Percentiles rank a stretch among this genome's conserved stretches.
Conservation (phyloP, 257 asterid genomes). For the Salvia hispanica region DNA sequence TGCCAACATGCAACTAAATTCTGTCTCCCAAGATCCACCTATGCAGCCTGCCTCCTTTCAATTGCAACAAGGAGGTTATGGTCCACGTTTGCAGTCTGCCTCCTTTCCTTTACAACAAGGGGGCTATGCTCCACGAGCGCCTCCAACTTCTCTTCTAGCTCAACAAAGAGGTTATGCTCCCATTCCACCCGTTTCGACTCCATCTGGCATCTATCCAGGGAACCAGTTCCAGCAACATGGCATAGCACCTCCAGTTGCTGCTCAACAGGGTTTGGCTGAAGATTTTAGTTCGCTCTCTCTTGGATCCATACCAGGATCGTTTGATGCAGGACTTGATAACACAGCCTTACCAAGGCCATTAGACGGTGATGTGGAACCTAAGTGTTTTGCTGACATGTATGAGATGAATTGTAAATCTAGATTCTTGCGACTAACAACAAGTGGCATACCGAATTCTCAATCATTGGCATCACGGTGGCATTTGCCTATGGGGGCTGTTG, state of each 20-base stretch:
- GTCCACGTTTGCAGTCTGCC: slow-evolving; percentile 46
- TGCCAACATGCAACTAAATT: slow-evolving; percentile 53
- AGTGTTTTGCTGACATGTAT: slow-evolving; percentile 57
- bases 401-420: slow-evolving; percentile 79
- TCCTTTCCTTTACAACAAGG: slow-evolving; percentile 54
- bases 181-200: slow-evolving; percentile 50
- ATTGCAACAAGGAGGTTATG: slow-evolving; percentile 63
- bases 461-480: slow-evolving; percentile 87
- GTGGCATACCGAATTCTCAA: slow-evolving; percentile 76
- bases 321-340: slow-evolving; percentile 72
- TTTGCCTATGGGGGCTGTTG: slow-evolving; percentile 87
- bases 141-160: slow-evolving; percentile 44
- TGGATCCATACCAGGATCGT: slow-evolving; percentile 85
- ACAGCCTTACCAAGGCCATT: slow-evolving; percentile 86
- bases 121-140: slow-evolving; percentile 60
- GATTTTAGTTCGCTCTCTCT: slow-evolving; percentile 80
- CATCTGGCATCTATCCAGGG: slow-evolving; percentile 47
- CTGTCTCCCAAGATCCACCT: slow-evolving; percentile 55
- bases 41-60: slow-evolving; percentile 50
- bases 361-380: slow-evolving; percentile 77
- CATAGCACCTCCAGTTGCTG: slow-evolving; percentile 38
- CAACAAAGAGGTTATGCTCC: slow-evolving; percentile 69
- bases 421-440: slow-evolving; percentile 66
- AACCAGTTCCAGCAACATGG: slow-evolving; percentile 58
- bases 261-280: slow-evolving; percentile 62